Evolutionary conservation across 164 flowering plant genomes (phyloP), one percentile per base, ranked within the genome.

Genomic region (Nymphaea thermarum): DNA sequence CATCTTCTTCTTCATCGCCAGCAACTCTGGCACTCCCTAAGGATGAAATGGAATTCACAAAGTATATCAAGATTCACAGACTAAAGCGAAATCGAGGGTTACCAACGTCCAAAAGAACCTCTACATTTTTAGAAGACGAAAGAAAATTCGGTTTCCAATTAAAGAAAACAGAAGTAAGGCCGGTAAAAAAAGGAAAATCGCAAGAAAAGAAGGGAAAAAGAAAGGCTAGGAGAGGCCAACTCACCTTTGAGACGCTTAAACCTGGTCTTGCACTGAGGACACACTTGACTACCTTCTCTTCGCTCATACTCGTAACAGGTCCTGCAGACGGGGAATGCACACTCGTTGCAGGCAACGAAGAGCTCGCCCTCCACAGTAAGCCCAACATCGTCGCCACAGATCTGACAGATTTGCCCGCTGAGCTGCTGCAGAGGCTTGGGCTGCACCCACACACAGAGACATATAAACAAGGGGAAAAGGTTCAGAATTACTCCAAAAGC

Each of bases 1-100:
- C 87, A 64, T 85, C 89, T 71, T 85, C 89, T 65, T 85, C 89
- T 42, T 85, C 89, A 67, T 85, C 87, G 0, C 89, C 89, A 3
- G 76, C 79, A 25, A 85, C 89, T 73, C 87, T 82, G 4, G 87
- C 80, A 70, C 82, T 75, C n/a, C 90, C 90, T 86, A 69, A 67
- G 60, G 66, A 44, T 12, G 47, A 63, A 65, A 42, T 64, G 25
- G 3, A 57, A 4, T 45, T 25, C 42, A 12, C 59, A 43, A 62
- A 18, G 36, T 25, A 25, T 25, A 25, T 25, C 36, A 25, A 62
- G 43, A 45, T 42, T 17, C 44, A 51, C 7, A 12, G 16, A 61
- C 25, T 12, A 70, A 63, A 44, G 66, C 12, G 3, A 36, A 36
- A 3, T 16, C 16, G 43, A 60, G 42, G 6, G 45, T 41, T 60